Evolutionary conservation across 2,329 filamentous ascomycete species (phyloP).

Genomic region (Calonectria ilicicola): DNA sequence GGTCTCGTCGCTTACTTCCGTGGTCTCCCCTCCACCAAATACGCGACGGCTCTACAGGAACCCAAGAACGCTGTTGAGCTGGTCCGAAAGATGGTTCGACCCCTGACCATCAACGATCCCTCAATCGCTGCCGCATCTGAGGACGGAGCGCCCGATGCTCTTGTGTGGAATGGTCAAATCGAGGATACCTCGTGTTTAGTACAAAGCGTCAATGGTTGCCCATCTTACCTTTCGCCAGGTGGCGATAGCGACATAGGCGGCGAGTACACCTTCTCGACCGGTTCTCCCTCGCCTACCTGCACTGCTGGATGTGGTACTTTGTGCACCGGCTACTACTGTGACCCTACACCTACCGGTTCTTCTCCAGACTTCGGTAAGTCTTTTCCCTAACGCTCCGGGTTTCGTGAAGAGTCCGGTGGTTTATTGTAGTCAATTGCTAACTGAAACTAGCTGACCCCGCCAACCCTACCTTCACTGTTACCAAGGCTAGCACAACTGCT

Average conservation of each 20-base stretch:
- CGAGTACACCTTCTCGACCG: neutral
- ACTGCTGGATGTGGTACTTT: neutral
- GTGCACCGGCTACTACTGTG: slow-evolving; percentile 6
- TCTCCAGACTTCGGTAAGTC: neutral
- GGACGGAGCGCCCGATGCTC: neutral
- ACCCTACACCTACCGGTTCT: neutral
- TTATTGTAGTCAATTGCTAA: neutral
- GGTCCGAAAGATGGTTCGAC: neutral
- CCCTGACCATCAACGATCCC: neutral
- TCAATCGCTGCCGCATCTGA: neutral
- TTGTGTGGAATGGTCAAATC: neutral
- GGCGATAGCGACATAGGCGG: neutral
- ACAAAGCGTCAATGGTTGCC: neutral
- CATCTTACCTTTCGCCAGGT: neutral
- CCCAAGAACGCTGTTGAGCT: neutral
- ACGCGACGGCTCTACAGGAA: neutral
- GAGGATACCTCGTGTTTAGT: neutral
- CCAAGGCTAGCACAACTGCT: neutral
- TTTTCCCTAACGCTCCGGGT: too few relatives aligned
- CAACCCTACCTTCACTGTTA: neutral
- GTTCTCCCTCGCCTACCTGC: neutral
- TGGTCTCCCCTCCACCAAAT: neutral
- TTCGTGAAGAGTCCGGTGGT: neutral
- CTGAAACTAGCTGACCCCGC: neutral
- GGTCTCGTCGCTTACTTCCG: slow-evolving; percentile 1